Percentiles rank a stretch among this genome's conserved stretches.
Evolutionary conservation across 2,329 filamentous ascomycete genomes (phyloP).

Genomic region (Pseudonectria foliicola): DNA sequence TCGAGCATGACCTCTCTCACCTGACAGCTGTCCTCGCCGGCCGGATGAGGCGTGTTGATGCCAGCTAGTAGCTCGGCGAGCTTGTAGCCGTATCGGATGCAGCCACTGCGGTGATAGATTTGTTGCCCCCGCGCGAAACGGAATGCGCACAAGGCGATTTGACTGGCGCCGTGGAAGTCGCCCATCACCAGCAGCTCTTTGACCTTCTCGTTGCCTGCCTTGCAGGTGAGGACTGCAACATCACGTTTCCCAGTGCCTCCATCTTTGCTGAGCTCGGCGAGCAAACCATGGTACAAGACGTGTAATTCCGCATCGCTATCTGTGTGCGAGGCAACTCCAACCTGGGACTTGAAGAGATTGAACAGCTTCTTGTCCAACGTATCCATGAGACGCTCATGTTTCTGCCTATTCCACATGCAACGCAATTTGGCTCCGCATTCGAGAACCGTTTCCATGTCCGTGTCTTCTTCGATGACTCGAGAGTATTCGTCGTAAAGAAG

Average conservation of each 20-base stretch:
- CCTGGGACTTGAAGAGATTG: conserved; percentile 29
- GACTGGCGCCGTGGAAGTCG: conserved; percentile 32
- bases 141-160: conserved; percentile 36
- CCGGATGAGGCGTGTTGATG: conserved; percentile 27
- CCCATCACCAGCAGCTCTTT: conserved; percentile 30
- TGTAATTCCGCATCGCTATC: conserved; percentile 25
- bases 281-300: conserved; percentile 34
- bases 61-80: conserved; percentile 38
- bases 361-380: conserved; percentile 33
- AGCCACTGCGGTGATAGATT: conserved; percentile 32
- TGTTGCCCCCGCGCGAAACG: conserved; percentile 34
- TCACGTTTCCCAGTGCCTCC: conserved; percentile 26
- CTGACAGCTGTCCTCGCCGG: conserved; percentile 22
- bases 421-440: conserved; percentile 20
- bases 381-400: conserved; percentile 26
- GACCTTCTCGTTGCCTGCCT: conserved; percentile 23
- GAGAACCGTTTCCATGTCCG: conserved; percentile 13
- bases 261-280: conserved; percentile 31
- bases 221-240: conserved; percentile 32
- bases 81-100: conserved; percentile 37
- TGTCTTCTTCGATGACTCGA: conserved; percentile 14
- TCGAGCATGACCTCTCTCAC: conserved; percentile 11
- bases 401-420: conserved; percentile 18
- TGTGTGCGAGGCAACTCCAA: conserved; percentile 18
- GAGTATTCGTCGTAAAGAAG: conserved; percentile 19